These are phyloP conservation scores for Ophiostoma sp. DNA, from an alignment of 2,329 filamentous ascomycete species.

Conservation along the genomic window DNA sequence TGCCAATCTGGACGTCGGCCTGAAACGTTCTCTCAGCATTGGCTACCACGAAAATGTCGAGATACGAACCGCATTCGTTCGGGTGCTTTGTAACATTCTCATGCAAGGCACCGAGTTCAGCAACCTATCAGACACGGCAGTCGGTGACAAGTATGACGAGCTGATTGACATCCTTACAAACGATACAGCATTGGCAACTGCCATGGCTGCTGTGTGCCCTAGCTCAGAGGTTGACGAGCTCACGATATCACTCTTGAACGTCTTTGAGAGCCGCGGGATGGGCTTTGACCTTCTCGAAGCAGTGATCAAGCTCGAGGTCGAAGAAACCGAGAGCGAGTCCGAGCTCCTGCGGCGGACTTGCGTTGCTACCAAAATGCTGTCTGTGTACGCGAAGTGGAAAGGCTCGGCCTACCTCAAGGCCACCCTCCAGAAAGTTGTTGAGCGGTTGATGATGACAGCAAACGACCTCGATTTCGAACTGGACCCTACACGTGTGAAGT, in stretches of 20 bases:
- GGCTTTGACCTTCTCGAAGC: conserved; percentile 65
- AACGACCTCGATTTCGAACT: conserved; percentile 68
- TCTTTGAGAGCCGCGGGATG: conserved; percentile 67
- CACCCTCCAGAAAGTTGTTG: conserved; percentile 66
- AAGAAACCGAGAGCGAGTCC: conserved; percentile 68
- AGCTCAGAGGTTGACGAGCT: conserved; percentile 69
- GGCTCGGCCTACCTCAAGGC: conserved; percentile 62
- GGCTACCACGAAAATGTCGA: conserved; percentile 70
- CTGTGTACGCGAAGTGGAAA: conserved; percentile 72
- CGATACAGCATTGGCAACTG: conserved; percentile 62
- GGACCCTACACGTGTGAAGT: conserved; percentile 61
- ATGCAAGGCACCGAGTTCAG: conserved; percentile 72
- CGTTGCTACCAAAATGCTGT: conserved; percentile 71
- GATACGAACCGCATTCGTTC: conserved; percentile 69
- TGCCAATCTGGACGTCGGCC: conserved; percentile 69
- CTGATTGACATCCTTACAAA: conserved; percentile 62
- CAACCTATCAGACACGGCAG: conserved; percentile 65
- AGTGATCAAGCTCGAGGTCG: conserved; percentile 67
- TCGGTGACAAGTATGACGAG: conserved; percentile 68
- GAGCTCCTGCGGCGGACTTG: conserved; percentile 68
- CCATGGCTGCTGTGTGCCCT: conserved; percentile 66
- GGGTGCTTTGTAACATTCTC: conserved; percentile 68
- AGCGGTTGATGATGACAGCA: conserved; percentile 65
- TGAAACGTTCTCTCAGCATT: conserved; percentile 69
- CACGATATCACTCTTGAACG: conserved; percentile 65